Conservation (phyloP, 352 stramenopile genomes). For the Phytophthora citrophthora region DNA sequence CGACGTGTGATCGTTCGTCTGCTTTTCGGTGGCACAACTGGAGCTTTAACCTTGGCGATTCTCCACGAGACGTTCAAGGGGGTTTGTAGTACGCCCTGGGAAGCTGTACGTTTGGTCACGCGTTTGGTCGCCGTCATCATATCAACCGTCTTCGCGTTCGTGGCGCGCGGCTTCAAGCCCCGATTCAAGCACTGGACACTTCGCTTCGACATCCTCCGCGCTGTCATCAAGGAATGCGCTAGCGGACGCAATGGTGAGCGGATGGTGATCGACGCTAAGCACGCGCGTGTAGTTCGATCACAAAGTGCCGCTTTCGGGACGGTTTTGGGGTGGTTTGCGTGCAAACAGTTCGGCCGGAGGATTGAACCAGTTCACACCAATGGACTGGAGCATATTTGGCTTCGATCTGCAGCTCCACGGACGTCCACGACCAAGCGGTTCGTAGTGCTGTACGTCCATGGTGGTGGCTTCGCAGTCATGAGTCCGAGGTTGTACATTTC, state of each 20-base stretch:
- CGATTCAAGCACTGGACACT: constrained; percentile 58
- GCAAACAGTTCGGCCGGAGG: constrained; percentile 24
- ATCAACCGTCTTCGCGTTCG: constrained; percentile 26
- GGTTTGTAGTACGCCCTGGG: constrained; percentile 40
- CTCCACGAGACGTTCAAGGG: constrained; percentile 29
- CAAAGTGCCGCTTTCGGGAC: constrained; percentile 39
- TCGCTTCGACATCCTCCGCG: constrained; percentile 43
- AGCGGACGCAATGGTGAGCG: constrained; percentile 31
- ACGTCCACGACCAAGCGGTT: constrained; percentile 22
- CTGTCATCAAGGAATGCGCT: constrained; percentile 34
- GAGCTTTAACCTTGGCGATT: constrained; percentile 18
- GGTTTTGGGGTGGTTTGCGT: constrained; percentile 34
- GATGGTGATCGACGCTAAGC: constrained; percentile 33
- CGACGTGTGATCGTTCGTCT: constrained; percentile 21
- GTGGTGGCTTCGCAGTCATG: constrained; percentile 54
- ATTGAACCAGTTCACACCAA: constrained; percentile 39
- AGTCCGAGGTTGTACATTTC: constrained; percentile 49
- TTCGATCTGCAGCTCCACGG: constrained; percentile 18
- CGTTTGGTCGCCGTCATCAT: constrained; percentile 21
- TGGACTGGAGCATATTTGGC: constrained; percentile 50
- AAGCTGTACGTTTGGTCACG: constrained; percentile 28
- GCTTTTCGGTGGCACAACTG: constrained; percentile 23
- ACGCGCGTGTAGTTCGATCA: constrained; percentile 41
- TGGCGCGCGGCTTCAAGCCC: constrained; percentile 37
- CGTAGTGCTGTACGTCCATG: constrained; percentile 66